Evolutionary conservation across 2,329 filamentous ascomycete genomes (phyloP), one percentile per base, ranked within the genome.

Genomic region (Zymoseptoria brevis): DNA sequence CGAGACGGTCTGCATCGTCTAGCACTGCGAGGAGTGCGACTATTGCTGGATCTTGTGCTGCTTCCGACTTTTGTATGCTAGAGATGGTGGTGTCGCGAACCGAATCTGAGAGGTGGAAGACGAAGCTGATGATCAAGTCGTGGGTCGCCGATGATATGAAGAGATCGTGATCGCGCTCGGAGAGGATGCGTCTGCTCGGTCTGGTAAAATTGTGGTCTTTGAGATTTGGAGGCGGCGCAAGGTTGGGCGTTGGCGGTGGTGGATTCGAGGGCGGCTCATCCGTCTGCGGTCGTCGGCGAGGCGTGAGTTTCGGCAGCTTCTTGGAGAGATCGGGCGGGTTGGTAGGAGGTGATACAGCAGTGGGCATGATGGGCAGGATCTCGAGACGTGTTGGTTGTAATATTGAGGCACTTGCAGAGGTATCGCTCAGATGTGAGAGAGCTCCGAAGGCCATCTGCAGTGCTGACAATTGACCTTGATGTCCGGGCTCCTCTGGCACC

Each of bases 21-120:
- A 99, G 80, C 19, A 96, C 84, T 16, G 74, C 70, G 48, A 95
- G 73, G 30, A 97, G 83, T 13, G 82, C 80, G 60, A 78, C 77
- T 57, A 95, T 77, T 3, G 80, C 74, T 16, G 80, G 76, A 64
- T 87, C 84, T n/a, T 85, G 74, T 50, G 83, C 78, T 7, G 57
- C 59, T 16, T 58, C 52, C n/a, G 81, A 77, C 24, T 80, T 79
- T 60, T 84, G 75, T 5, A 87, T 78, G 35, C 75, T 73, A 2
- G 87, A 87, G 62, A 87, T 82, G 6, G 87, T 84, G 26, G 80
- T 83, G 69, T 89, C 86, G 54, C 84, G 78, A 51, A 96, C 89
- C 3, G 88, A 85, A 68, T 96, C 92, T 51, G 91, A 87, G 21
- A 99, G 83, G 8, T 84, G 83, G 74, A 96, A 96, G 62, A 96